Conservation (phyloP, 2,329 filamentous ascomycete species). For the Fusarium euwallaceae region DNA sequence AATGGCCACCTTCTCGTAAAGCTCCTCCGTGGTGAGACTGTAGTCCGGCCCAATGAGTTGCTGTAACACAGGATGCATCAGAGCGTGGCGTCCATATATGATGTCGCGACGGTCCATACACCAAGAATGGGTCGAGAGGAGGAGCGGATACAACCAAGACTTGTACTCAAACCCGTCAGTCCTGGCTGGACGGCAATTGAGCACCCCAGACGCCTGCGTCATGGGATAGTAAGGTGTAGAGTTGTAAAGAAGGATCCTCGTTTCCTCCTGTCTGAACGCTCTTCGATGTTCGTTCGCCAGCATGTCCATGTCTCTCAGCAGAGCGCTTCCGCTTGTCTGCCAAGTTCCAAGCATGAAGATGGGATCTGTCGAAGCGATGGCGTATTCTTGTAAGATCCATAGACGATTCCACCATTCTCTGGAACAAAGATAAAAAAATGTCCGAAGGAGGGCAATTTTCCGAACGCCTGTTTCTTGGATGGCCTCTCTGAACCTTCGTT, state of each 20-base stretch:
- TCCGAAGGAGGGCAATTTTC: background rate
- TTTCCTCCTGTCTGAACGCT: background rate
- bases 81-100: background rate
- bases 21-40: background rate
- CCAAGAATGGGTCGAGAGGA: background rate
- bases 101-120: background rate
- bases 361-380: background rate
- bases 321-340: background rate
- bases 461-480: background rate
- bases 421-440: background rate
- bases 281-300: background rate
- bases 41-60: background rate
- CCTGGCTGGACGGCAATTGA: background rate
- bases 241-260: background rate
- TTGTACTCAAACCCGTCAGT: background rate
- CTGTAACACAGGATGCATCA: background rate
- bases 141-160: background rate
- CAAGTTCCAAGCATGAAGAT: background rate
- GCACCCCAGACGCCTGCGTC: background rate
- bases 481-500: background rate
- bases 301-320: background rate
- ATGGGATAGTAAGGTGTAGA: background rate
- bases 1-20: background rate
- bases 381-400: background rate
- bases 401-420: background rate